These are phyloP conservation scores for Meyerozyma carpophila DNA, from an alignment of 1,139 yeast genomes.

Conservation along the genomic window DNA sequence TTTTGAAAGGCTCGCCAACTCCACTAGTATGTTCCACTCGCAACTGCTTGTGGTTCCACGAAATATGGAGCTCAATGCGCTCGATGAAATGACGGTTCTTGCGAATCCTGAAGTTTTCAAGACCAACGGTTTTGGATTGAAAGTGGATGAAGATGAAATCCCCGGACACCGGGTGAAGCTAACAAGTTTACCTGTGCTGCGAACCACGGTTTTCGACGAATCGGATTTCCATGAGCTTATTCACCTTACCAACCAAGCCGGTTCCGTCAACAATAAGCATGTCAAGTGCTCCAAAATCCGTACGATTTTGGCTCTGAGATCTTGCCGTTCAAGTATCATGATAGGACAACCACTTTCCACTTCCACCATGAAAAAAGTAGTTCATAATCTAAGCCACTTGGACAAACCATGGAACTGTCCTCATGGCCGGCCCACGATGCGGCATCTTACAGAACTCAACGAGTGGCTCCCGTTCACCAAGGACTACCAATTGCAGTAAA, in stretches of 20 bases:
- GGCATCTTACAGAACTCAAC: conserved; percentile 69
- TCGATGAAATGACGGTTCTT: conserved; percentile 69
- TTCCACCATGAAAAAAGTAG: conserved; percentile 62
- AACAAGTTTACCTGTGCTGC: conserved; percentile 67
- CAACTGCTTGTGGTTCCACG: conserved; percentile 74
- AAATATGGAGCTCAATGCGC: conserved; percentile 57
- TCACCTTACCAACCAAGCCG: conserved; percentile 40
- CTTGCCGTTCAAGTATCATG: conserved; percentile 93
- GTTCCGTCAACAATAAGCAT: conserved; percentile 25
- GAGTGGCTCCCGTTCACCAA: conserved; percentile 24
- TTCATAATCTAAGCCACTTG: conserved; percentile 58
- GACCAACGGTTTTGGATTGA: conserved; percentile 71
- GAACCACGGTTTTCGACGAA: conserved; percentile 57
- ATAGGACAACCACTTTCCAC: conserved; percentile 66
- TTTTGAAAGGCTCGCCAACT: conserved; percentile 63
- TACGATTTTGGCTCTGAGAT: conserved; percentile 86
- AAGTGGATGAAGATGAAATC: conserved; percentile 38
- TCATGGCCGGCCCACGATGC: conserved; percentile 95
- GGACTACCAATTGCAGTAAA: neutral
- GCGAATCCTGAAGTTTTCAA: conserved; percentile 55
- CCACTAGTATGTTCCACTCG: conserved; percentile 37
- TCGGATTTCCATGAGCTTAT: conserved; percentile 75
- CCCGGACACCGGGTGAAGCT: conserved; percentile 54
- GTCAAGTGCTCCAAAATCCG: conserved; percentile 74
- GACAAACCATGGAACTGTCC: conserved; percentile 99